Base-by-base conservation (phyloP, 257 asterid species). In the Linderniella brevidens region DNA sequence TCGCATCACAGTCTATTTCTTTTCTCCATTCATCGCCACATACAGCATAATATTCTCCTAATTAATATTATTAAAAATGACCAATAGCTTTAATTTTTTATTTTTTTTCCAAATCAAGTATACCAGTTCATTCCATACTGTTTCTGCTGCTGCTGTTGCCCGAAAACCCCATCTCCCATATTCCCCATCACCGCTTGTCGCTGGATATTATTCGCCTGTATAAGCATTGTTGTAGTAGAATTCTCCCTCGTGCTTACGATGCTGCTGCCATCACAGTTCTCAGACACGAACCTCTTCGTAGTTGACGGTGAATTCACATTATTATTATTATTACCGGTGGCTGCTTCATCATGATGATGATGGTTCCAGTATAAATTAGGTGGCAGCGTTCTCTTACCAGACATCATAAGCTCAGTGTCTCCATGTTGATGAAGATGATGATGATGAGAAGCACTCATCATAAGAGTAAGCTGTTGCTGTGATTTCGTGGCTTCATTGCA, bases 101-200 rank as follows among this genome's bases (percentile, higher is more conserved):
- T 1, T 1, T 1, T 9, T 13, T 1, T 13, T 17, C 44, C 14
- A 40, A 55, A 56, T 45, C 41, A 82, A 5, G 75, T 46, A 63
- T 69, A 82, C 94, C 94, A 82, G 37, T 68, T 68, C 67, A 68
- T 55, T 52, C 67, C 66, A 1, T 69, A 53, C 13, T 47, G 52
- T 10, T 68, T 63, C 41, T 68, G 8, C 12, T 6, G 57, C 13
- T 14, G 53, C 18, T 39, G 58, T 13, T 58, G 70, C 40, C 67
- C 51, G 25, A 78, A 75, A 29, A 75, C 75, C 47, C 86, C 86
- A 6, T 78, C 94, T 0, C 64, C 71, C 0, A 73, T 55, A 14
- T 62, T 58, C 8, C 80, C 92, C 0, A 80, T 49, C 57, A 70
- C 54, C 49, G 74, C 49, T 14, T 78, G 90, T 37, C 15, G 47